Percentiles rank a stretch among this genome's conserved stretches.
These are phyloP conservation scores for Paramecium octaurelia DNA, from an alignment of 73 alveolate genomes.

Conservation along the genomic window DNA sequence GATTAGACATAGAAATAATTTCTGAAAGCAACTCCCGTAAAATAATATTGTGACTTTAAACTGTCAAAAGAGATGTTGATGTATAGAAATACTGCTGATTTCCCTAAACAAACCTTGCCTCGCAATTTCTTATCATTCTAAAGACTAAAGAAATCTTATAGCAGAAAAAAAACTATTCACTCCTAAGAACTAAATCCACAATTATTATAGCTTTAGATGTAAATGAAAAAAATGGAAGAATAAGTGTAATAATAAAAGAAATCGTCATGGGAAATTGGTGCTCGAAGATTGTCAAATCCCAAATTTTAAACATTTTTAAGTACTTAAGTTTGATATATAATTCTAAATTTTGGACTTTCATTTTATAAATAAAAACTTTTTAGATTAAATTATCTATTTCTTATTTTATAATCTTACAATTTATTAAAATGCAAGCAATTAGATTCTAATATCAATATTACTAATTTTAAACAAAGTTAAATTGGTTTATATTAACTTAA, in stretches of 20 bases:
- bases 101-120: background rate
- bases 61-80: slow-evolving; percentile 4
- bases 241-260: background rate
- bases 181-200: background rate
- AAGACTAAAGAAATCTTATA: background rate
- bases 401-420: too few species aligned
- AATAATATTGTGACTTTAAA: background rate
- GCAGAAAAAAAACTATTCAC: background rate
- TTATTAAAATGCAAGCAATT: too few species aligned
- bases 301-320: background rate
- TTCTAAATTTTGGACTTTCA: background rate
- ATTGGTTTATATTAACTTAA: too few species aligned
- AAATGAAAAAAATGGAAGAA: background rate
- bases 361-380: background rate
- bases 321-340: background rate
- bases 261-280: background rate
- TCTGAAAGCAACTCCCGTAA: slow-evolving; percentile 22
- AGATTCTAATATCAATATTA: background rate
- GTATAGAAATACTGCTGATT: background rate
- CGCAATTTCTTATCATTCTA: background rate
- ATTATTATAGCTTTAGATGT: background rate
- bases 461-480: too few species aligned
- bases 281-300: background rate
- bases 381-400: background rate
- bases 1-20: background rate